Evolutionary conservation across 2,329 filamentous ascomycete species (phyloP).

Genomic region (Aplosporella prunicola): DNA sequence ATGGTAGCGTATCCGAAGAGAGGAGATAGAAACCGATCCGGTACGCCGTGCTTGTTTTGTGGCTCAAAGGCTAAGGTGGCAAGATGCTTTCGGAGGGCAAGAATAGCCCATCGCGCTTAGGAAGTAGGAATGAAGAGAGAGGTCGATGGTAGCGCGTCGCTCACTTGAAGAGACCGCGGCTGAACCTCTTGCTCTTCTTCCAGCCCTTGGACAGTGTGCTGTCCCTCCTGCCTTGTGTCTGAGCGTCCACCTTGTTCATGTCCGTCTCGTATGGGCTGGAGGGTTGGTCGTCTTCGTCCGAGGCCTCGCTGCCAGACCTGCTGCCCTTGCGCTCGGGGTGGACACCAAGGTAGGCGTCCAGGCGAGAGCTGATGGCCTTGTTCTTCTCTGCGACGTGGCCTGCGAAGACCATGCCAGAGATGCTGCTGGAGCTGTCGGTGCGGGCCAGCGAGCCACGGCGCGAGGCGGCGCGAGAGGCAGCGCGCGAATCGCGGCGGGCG

Average conservation of each 20-base stretch:
- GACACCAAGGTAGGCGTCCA: conserved; percentile 28
- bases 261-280: conserved; percentile 25
- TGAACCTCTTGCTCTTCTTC: conserved; percentile 27
- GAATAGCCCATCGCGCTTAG: too few relatives aligned
- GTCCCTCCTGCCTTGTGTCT: conserved; percentile 17
- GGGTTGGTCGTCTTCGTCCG: conserved; percentile 21
- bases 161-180: conserved; percentile 28
- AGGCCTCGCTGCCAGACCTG: conserved; percentile 14
- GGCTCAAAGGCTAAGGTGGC: too few relatives aligned
- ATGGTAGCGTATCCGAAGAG: too few relatives aligned
- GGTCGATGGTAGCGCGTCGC: conserved; percentile 12
- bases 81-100: too few relatives aligned
- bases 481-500: conserved; percentile 28
- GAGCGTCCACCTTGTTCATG: conserved; percentile 8
- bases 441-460: conserved; percentile 28
- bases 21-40: too few relatives aligned
- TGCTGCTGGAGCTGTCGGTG: conserved; percentile 28
- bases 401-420: conserved; percentile 16
- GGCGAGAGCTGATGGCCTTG: conserved; percentile 28
- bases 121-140: not conserved
- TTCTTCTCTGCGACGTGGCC: conserved; percentile 28
- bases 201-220: conserved; percentile 27
- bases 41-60: too few relatives aligned
- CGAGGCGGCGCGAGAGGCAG: conserved; percentile 27
- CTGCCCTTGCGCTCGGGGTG: conserved; percentile 10